Conservation (phyloP, 176 grass and related monocot genomes). For the Ananas comosus region DNA sequence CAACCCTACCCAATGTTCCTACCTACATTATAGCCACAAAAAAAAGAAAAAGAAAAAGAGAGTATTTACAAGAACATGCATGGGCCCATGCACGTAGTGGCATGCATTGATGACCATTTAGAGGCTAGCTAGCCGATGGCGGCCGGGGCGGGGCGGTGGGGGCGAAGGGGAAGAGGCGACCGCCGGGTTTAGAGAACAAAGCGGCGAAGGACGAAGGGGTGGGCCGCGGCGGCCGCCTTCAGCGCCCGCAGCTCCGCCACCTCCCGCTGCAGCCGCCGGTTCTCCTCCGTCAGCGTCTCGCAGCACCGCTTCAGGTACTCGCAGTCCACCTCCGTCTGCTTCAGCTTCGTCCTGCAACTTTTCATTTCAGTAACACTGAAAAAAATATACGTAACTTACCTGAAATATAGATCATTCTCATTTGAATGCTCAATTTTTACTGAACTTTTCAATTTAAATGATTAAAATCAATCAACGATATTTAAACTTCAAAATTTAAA, state of each 20-base stretch:
- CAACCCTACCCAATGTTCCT: too few relatives aligned
- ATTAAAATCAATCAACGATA: too few relatives aligned
- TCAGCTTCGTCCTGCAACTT: slow-evolving; percentile 80
- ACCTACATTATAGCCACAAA: too few relatives aligned
- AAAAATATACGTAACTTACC: too few relatives aligned
- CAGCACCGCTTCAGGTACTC: slow-evolving; percentile 86
- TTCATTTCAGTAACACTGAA: background rate
- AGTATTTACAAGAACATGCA: too few relatives aligned
- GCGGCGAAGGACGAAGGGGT: slow-evolving; percentile 31
- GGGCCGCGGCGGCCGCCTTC: slow-evolving; percentile 32
- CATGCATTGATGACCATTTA: too few relatives aligned
- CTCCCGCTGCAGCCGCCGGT: slow-evolving; percentile 74
- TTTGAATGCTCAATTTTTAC: too few relatives aligned
- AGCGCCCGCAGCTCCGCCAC: slow-evolving; percentile 61
- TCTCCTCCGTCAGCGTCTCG: slow-evolving; percentile 85
- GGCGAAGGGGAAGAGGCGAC: background rate
- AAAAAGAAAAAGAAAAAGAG: too few relatives aligned
- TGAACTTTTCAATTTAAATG: too few relatives aligned
- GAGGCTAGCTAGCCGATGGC: background rate
- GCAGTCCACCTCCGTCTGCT: slow-evolving; percentile 90
- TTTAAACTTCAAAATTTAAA: too few relatives aligned
- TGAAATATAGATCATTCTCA: too few relatives aligned
- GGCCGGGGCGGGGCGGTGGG: background rate
- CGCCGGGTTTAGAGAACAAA: background rate
- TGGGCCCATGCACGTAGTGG: too few relatives aligned